Evolutionary conservation across 768 basidiomycete genomes (phyloP).

Genomic region (Kwoniella dendrophila): DNA sequence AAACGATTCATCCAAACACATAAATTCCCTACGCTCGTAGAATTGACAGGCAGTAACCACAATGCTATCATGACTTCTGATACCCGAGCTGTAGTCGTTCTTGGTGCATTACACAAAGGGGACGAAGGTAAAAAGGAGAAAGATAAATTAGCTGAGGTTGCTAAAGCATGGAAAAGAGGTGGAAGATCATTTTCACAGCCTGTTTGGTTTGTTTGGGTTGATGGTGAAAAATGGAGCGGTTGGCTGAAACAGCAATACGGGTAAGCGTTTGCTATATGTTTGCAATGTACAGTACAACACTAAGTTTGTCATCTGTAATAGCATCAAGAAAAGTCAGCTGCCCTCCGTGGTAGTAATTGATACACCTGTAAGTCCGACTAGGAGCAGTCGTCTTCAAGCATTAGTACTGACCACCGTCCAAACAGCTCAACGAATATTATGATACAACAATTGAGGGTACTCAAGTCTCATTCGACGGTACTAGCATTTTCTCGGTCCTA

Average conservation of each 20-base stretch:
- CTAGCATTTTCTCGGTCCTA: slow-evolving; percentile 69
- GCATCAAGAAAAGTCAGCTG: slow-evolving; percentile 50
- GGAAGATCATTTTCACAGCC: slow-evolving; percentile 54
- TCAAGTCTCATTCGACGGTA: slow-evolving; percentile 63
- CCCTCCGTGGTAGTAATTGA: slow-evolving; percentile 73
- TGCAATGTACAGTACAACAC: slow-evolving; percentile 4
- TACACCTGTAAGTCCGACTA: slow-evolving; percentile 65
- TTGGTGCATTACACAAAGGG: slow-evolving; percentile 59
- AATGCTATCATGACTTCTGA: slow-evolving; percentile 82
- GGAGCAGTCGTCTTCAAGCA: too few relatives aligned
- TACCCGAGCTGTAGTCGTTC: slow-evolving; percentile 73
- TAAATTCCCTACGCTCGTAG: slow-evolving; percentile 71
- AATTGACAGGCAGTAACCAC: slow-evolving; percentile 78
- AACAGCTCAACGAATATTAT: slow-evolving; percentile 64
- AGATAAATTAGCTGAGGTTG: slow-evolving; percentile 62
- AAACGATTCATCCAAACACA: slow-evolving; percentile 67
- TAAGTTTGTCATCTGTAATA: slow-evolving; percentile 47
- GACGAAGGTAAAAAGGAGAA: slow-evolving; percentile 58
- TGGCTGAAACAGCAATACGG: slow-evolving; percentile 95
- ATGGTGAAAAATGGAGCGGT: slow-evolving; percentile 75
- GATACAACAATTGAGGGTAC: slow-evolving; percentile 66
- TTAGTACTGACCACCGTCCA: not conserved
- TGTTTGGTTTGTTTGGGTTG: slow-evolving; percentile 89
- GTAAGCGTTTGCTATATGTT: slow-evolving; percentile 23
- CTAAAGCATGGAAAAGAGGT: slow-evolving; percentile 64